Conservation (phyloP, 78 protist genomes). For the Isochrysis galbana region DNA sequence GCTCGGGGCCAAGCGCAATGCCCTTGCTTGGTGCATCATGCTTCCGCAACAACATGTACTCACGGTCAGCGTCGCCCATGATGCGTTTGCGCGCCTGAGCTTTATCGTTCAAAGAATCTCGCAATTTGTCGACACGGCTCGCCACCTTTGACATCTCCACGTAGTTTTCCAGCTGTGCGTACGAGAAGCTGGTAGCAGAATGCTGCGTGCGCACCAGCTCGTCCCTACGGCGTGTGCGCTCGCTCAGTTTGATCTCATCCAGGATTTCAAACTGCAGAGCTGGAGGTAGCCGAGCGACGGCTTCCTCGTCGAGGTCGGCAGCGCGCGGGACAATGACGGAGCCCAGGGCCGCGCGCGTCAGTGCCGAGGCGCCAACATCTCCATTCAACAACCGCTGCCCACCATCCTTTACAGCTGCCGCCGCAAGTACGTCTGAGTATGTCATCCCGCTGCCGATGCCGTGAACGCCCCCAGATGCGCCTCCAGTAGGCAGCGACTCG, state of each 20-base stretch:
- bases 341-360: not conserved
- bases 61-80: not conserved
- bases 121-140: not conserved
- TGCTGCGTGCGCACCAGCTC: not conserved
- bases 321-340: conserved; percentile 1
- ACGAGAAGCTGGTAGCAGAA: not conserved
- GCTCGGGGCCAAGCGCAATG: not conserved
- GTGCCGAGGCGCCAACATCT: not conserved
- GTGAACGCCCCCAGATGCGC: not conserved
- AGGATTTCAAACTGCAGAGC: conserved; percentile 14
- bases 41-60: not conserved
- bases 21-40: not conserved
- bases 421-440: not conserved
- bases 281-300: not conserved
- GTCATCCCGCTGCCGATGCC: not conserved
- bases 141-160: not conserved
- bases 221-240: not conserved
- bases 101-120: not conserved
- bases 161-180: conserved; percentile 1
- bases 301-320: not conserved
- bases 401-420: not conserved
- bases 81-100: not conserved
- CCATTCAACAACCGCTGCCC: not conserved
- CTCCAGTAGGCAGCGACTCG: not conserved
- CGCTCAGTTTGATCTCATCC: not conserved